Evolutionary conservation across 225 moss, liverwort and hornwort species (phyloP), one percentile per base, ranked within the genome.

Genomic region (Pseudisothecium myosuroides): DNA sequence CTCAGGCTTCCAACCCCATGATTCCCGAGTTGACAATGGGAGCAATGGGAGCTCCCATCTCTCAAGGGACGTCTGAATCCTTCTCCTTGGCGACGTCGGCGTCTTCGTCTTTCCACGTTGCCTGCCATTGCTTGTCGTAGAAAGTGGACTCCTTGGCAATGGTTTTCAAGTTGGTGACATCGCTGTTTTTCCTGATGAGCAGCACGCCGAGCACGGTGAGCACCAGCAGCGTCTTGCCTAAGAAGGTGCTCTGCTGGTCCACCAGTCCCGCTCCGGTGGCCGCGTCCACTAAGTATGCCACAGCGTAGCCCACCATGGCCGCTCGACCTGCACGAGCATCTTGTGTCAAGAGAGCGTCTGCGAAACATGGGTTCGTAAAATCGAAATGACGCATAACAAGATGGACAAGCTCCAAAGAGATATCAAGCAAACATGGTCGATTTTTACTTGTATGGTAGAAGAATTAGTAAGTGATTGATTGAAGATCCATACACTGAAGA

Each of bases 101-200:
- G 10, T 79, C 80, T 3, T 88, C 90, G 65, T 97, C 95, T 91
- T 96, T 97, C 98, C 98, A 98, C 14, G 94, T 74, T 27, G 96
- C 96, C 88, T 98, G 94, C 98, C 98, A 98, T 91, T 98, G 98
- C 89, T 96, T 98, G 88, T 98, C 98, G 87, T 98, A 98, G 89
- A 97, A 98, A 60, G 98, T 98, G 64, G 97, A 98, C 91, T 98
- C 97, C 91, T 94, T 94, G 43, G 89, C 95, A 62, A 98, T 90
- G 79, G 90, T 92, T 87, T 91, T 94, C 86, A 99, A 86, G 67
- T 94, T 96, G 41, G 89, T 75, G 19, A 97, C 87, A 36, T 99
- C 98, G 45, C 94, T 95, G 67, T 88, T 96, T 87, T 95, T 96
- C 75, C 97, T 90, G 82, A 99, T 90, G 49, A 97, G 90, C 75